Evolutionary conservation across 495 filamentous ascomycete species (phyloP).

Genomic region (Platismatia glauca): DNA sequence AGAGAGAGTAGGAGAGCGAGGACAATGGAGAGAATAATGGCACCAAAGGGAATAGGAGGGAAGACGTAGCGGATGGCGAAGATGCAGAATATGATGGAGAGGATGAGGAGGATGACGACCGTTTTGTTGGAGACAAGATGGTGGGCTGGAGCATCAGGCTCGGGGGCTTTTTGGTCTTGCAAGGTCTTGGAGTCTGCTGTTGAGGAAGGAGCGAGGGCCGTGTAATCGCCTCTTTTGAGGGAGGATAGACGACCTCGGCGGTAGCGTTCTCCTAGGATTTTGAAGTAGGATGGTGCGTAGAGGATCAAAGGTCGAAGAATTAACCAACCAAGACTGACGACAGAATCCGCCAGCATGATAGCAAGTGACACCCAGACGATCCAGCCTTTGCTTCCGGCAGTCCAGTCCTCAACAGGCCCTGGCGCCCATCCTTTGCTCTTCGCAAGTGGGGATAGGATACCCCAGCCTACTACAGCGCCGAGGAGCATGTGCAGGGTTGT

Average conservation of each 20-base stretch:
- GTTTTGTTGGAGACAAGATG: constrained; percentile 68
- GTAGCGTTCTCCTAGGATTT: constrained; percentile 24
- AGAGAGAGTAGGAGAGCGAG: constrained; percentile 83
- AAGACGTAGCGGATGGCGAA: constrained; percentile 72
- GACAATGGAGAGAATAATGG: constrained; percentile 72
- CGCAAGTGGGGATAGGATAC: constrained; percentile 77
- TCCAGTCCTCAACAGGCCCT: constrained; percentile 78
- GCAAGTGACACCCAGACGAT: constrained; percentile 93
- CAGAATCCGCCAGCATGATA: constrained; percentile 91
- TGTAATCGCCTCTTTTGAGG: constrained; percentile 29
- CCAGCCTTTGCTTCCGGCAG: constrained; percentile 88
- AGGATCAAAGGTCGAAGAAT: constrained; percentile 51
- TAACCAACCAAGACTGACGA: constrained; percentile 80
- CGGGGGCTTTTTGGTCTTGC: constrained; percentile 14
- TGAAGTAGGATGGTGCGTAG: constrained; percentile 32
- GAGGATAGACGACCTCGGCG: constrained; percentile 19
- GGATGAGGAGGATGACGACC: constrained; percentile 62
- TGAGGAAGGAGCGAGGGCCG: constrained; percentile 30
- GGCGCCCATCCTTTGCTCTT: constrained; percentile 83
- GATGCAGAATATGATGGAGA: constrained; percentile 74
- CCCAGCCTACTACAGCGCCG: constrained; percentile 87
- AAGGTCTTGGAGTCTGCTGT: constrained; percentile 10
- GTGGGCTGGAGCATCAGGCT: constrained; percentile 65
- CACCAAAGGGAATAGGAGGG: constrained; percentile 51
- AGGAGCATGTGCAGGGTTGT: constrained; percentile 95